Base-by-base conservation (phyloP, 1,284 basidiomycete genomes). In the Caloboletus firmus region DNA sequence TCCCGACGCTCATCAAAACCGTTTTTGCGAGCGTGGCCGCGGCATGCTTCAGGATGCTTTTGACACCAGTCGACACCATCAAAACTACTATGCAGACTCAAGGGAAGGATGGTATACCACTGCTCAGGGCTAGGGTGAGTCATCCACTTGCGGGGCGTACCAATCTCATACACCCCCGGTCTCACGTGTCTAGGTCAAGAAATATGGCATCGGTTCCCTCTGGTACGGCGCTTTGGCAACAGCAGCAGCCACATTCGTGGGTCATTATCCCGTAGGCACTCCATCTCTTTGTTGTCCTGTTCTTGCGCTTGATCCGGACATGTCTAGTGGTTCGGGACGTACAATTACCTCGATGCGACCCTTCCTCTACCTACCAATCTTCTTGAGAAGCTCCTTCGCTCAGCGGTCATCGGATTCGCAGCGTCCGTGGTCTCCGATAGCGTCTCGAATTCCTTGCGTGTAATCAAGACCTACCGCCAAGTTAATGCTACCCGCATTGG, bases 11-110 rank as follows among this genome's bases (percentile, higher is more conserved):
- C 28, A 61, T 86, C 59, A 84, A 93, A 74, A 87, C 89, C 0
- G 64, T 82, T n/a, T 89, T 91, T 60, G 86, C 86, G 0, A 83
- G 82, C 6, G 46, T 85, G 32, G 81, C 84, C 0, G 87, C 91
- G 0, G 91, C 93, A 0, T 76, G 76, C 11, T 93, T 94, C 70
- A 75, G 91, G 39, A 95, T 95, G 83, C 74, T 88, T 15, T 73
- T 95, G 40, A 95, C 91, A 0, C 93, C 93, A 0, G 81, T 95
- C 49, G 93, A 96, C 71, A 94, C 93, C 0, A 68, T 95, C 58
- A 95, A 96, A 79, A 96, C 93, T 8, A 95, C 92, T 1, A 75
- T 95, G 74, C 93, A 96, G 73, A 91, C 93, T 0, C 87, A 94
- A 67, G 93, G 93, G 7, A 82, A 78, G 55, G 71, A 73, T 0